A percentile compares a stretch with the other conserved stretches of the same genome.
These are phyloP conservation scores for Exutisphaerella laricina DNA, from an alignment of 2,329 filamentous ascomycete species.

Conservation along the genomic window DNA sequence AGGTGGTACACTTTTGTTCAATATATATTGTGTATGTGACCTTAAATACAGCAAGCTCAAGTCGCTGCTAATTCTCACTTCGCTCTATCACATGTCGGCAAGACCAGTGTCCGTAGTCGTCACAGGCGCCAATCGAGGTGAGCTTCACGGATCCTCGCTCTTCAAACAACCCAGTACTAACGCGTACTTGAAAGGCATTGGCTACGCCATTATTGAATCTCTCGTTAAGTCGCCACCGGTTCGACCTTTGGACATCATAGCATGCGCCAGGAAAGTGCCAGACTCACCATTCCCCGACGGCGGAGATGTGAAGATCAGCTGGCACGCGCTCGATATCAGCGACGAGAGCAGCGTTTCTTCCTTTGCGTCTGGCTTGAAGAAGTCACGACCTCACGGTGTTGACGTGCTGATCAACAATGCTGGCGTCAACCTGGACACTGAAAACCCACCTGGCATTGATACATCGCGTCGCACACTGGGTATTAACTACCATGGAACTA, in stretches of 20 bases:
- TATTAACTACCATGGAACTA: constrained; percentile 1
- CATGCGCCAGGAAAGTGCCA: neutral
- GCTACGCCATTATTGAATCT: neutral
- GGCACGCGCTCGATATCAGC: constrained; percentile 2
- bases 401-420: constrained; percentile 1
- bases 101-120: neutral
- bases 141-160: too few species aligned
- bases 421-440: neutral
- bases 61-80: too few species aligned
- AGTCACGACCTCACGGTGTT: neutral
- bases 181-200: constrained; percentile 2
- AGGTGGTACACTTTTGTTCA: too few species aligned
- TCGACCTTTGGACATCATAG: neutral
- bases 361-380: neutral
- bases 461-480: neutral
- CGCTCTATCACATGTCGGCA: neutral
- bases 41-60: too few species aligned
- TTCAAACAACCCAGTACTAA: too few species aligned
- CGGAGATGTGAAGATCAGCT: neutral
- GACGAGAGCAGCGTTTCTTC: neutral
- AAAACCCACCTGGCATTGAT: neutral
- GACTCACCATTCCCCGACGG: constrained; percentile 2
- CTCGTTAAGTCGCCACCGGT: neutral
- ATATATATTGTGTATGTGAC: too few species aligned
- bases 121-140: neutral